Base-by-base conservation (phyloP, 768 basidiomycete genomes). In the Auriscalpium vulgare region DNA sequence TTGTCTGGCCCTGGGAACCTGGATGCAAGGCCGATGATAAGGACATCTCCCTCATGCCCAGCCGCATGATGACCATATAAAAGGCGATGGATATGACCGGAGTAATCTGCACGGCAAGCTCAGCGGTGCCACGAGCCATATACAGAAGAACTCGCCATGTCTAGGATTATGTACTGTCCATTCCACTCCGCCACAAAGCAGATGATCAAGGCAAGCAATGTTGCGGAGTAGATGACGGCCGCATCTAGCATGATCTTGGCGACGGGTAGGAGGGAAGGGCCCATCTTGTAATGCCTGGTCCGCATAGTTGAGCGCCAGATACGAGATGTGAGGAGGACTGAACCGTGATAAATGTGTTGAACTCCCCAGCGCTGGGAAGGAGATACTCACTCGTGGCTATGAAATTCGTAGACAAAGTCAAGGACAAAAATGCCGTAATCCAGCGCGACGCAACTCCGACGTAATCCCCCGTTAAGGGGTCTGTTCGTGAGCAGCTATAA, bases 111-210 rank as follows among this genome's bases (percentile, higher is more conserved):
- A 17, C 13, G 13, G 40, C 40, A 17, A 29, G 23, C 3, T 29
- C 2, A 29, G 23, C 23, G 23, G 23, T 29, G 23, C 23, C 23
- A 29, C 23, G 5, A 29, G 23, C 2, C 23, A 29, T 29, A 5
- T 29, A 5, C 23, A 29, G 23, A 29, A 29, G 23, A 29, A 29
- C 23, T 29, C 53, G 63, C 63, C 60, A 68, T 64, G 48, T 67
- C 65, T 17, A 68, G 50, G 8, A 66, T 17, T 16, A 68, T 54
- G 34, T 35, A 54, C 47, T 62, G 63, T 14, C 62, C 54, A 46
- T 64, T 63, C 13, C 54, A 58, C 37, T 66, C 53, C 0, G 55
- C 35, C 38, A 68, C 59, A 52, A 66, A 67, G 47, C 63, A 66
- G 3, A 62, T 35, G 34, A 68, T 62, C 29, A 63, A 56, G 29